phyloP scores from a whole-genome alignment of 768 basidiomycete species.

The Grammothele lineata region DNA sequence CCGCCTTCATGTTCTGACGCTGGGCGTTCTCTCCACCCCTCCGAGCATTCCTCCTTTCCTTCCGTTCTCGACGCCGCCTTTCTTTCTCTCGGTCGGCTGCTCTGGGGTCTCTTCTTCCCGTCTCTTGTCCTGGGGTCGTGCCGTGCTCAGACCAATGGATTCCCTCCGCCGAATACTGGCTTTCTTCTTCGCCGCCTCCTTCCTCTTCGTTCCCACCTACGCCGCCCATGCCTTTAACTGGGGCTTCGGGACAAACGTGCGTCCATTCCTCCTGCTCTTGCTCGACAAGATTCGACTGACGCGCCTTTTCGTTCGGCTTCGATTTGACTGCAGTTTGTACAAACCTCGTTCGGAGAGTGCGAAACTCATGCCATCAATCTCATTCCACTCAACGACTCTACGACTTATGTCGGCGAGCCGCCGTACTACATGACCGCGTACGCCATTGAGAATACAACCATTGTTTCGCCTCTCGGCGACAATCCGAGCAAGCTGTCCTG shows the following conservation, averaged over 20 bases:
- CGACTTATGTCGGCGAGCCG: slow-evolving; percentile 22
- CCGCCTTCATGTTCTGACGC: slow-evolving; percentile 19
- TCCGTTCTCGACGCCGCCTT: too few species aligned
- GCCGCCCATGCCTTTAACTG: slow-evolving; percentile 23
- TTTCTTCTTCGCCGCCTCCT: slow-evolving; percentile 1
- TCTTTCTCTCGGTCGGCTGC: not conserved
- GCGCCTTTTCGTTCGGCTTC: too few species aligned
- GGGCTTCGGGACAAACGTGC: slow-evolving; percentile 5
- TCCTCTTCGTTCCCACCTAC: slow-evolving; percentile 5
- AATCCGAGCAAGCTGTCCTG: slow-evolving; percentile 32
- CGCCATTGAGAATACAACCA: slow-evolving; percentile 31
- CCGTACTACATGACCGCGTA: slow-evolving; percentile 43
- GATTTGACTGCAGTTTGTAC: slow-evolving; percentile 20
- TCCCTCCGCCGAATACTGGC: slow-evolving; percentile 14
- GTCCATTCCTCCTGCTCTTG: not conserved
- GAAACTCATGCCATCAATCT: slow-evolving; percentile 18
- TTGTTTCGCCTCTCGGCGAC: slow-evolving; percentile 27
- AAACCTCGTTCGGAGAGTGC: slow-evolving; percentile 23
- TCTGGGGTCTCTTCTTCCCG: not conserved
- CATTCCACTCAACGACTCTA: slow-evolving; percentile 19
- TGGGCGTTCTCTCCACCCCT: slow-evolving; percentile 14
- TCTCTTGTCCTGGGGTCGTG: not conserved
- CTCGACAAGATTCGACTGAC: not conserved
- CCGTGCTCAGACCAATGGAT: slow-evolving; percentile 5
- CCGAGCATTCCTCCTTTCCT: not conserved